A percentile compares a stretch with the other conserved stretches of the same genome.
These are phyloP conservation scores for Lactifluus volemus DNA, from an alignment of 768 basidiomycete species.

Conservation along the genomic window DNA sequence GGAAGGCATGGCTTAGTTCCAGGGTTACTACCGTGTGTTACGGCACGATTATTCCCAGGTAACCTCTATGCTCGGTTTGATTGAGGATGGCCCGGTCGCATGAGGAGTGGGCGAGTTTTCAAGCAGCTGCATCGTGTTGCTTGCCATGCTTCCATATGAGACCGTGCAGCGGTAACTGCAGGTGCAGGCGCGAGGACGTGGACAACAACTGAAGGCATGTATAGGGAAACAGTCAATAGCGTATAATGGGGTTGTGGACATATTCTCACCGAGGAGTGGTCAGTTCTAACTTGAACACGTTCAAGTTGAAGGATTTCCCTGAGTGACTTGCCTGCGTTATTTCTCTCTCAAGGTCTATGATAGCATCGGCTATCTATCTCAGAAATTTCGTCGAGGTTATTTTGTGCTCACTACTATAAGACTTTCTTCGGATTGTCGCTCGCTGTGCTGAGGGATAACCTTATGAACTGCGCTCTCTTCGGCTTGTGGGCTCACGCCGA, in stretches of 20 bases:
- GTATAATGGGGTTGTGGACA: slow-evolving; percentile 93
- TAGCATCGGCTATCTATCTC: too few species aligned
- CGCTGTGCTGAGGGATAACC: too few species aligned
- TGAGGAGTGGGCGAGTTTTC: slow-evolving; percentile 76
- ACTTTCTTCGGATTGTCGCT: too few species aligned
- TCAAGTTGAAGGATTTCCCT: too few species aligned
- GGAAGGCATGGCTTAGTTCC: too few species aligned
- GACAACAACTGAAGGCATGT: slow-evolving; percentile 63
- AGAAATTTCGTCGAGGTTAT: too few species aligned
- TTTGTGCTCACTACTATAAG: too few species aligned
- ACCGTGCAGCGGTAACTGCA: slow-evolving; percentile 87
- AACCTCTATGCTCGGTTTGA: slow-evolving; percentile 43
- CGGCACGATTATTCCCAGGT: slow-evolving; percentile 39
- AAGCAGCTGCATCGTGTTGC: slow-evolving; percentile 58
- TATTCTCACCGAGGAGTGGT: slow-evolving; percentile 89
- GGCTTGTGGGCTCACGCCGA: too few species aligned
- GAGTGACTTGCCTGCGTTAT: too few species aligned
- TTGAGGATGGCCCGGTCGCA: slow-evolving; percentile 70
- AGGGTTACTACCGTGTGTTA: slow-evolving; percentile 60
- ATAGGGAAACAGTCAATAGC: slow-evolving; percentile 79
- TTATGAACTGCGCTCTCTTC: too few species aligned
- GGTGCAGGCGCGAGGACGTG: slow-evolving; percentile 70
- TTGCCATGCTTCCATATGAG: slow-evolving; percentile 86
- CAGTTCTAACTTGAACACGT: slow-evolving; percentile 28
- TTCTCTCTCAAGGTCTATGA: too few species aligned